These are phyloP conservation scores for Leptographium galeiforme DNA, from an alignment of 2,329 filamentous ascomycete species.

Conservation along the genomic window DNA sequence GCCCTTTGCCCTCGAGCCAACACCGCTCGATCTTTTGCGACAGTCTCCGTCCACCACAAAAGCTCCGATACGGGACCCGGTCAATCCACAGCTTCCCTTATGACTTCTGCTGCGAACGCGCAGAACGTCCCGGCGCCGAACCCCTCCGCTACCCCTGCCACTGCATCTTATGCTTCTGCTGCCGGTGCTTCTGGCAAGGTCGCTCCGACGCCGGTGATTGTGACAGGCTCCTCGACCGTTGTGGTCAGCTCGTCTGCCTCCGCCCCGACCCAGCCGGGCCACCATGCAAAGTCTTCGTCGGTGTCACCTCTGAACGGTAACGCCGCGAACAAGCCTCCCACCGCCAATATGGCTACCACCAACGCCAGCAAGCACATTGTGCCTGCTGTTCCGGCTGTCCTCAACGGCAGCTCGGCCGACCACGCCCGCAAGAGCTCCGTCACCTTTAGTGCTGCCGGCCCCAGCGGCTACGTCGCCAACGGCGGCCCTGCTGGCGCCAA, in stretches of 20 bases:
- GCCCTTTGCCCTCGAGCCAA: no score
- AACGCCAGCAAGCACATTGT: slow-evolving; percentile 29
- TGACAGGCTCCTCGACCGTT: slow-evolving; percentile 42
- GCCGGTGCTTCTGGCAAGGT: slow-evolving; percentile 50
- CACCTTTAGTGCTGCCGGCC: slow-evolving; percentile 76
- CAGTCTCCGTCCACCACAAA: neutral
- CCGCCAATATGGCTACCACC: slow-evolving; percentile 8
- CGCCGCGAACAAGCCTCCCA: slow-evolving; percentile 2
- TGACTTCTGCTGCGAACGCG: slow-evolving; percentile 47
- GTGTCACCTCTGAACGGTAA: slow-evolving; percentile 79
- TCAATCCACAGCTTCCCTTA: slow-evolving; percentile 24
- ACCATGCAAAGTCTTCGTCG: slow-evolving; percentile 51
- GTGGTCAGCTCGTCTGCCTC: slow-evolving; percentile 41
- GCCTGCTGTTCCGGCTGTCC: slow-evolving; percentile 46
- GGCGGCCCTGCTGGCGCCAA: slow-evolving; percentile 48
- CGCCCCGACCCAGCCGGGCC: slow-evolving; percentile 32
- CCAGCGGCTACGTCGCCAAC: slow-evolving; percentile 64
- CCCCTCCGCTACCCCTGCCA: slow-evolving; percentile 40
- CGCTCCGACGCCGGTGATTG: slow-evolving; percentile 45
- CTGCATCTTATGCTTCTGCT: slow-evolving; percentile 53
- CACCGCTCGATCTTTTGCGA: neutral
- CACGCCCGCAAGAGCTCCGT: slow-evolving; percentile 81
- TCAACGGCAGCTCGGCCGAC: slow-evolving; percentile 57
- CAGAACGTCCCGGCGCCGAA: slow-evolving; percentile 44
- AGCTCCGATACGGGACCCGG: neutral